Evolutionary conservation across 352 stramenopile genomes (phyloP).

Genomic region (Globisporangium spiculum): DNA sequence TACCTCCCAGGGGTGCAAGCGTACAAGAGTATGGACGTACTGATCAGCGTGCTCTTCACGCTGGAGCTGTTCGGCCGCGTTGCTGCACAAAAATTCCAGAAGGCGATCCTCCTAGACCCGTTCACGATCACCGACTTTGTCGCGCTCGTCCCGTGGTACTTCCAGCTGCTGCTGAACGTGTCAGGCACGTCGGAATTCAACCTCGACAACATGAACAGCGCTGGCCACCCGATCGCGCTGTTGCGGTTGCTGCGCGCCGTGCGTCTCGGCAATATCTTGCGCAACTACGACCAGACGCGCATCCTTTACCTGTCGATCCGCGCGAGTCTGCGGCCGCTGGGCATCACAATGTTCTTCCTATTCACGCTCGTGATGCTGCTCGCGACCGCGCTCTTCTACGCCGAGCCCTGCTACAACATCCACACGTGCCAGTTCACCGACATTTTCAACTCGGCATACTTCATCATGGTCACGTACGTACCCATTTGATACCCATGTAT

Average conservation of each 20-base stretch:
- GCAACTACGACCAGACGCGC: slow-evolving; percentile 53
- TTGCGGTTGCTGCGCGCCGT: slow-evolving; percentile 52
- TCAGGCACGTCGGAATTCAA: slow-evolving; percentile 18
- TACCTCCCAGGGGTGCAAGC: slow-evolving; percentile 35
- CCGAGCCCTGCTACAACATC: slow-evolving; percentile 74
- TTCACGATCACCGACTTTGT: slow-evolving; percentile 56
- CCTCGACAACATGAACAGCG: slow-evolving; percentile 15
- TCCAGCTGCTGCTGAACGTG: slow-evolving; percentile 26
- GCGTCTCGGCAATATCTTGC: slow-evolving; percentile 51
- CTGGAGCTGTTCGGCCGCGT: slow-evolving; percentile 48
- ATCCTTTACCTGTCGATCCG: slow-evolving; percentile 58
- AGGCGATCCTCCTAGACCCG: slow-evolving; percentile 29
- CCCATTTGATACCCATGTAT: not conserved
- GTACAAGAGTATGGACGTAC: slow-evolving; percentile 34
- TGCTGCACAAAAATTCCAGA: slow-evolving; percentile 25
- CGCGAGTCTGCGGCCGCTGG: slow-evolving; percentile 51
- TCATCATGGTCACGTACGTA: slow-evolving; percentile 83
- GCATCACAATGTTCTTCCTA: slow-evolving; percentile 73
- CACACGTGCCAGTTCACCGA: slow-evolving; percentile 78
- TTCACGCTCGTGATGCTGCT: slow-evolving; percentile 75
- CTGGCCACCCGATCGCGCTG: slow-evolving; percentile 30
- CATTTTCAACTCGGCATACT: slow-evolving; percentile 83
- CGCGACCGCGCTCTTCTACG: slow-evolving; percentile 71
- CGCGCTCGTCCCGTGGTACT: slow-evolving; percentile 57
- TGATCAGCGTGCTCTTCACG: slow-evolving; percentile 53